These are phyloP conservation scores for Backusella mclennaniae DNA, from an alignment of 192 early-diverging fungal genomes.

Conservation along the genomic window DNA sequence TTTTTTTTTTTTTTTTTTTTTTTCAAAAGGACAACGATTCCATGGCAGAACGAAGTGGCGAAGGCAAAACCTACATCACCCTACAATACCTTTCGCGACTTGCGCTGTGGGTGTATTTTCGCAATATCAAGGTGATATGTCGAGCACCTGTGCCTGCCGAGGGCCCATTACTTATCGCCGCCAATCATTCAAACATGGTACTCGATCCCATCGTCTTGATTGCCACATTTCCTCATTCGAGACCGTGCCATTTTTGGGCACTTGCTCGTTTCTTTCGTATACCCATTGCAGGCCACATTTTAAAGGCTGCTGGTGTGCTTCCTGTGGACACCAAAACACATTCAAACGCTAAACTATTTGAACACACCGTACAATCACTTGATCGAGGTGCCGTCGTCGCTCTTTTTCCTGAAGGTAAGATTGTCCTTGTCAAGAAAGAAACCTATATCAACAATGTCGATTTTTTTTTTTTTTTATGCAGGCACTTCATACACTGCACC, in stretches of 20 bases:
- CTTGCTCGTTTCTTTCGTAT: slow-evolving; percentile 43
- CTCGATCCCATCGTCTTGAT: slow-evolving; percentile 47
- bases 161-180: slow-evolving; percentile 38
- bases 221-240: slow-evolving; percentile 44
- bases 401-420: slow-evolving; percentile 48
- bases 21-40: neutral
- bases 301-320: slow-evolving; percentile 39
- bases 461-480: slow-evolving; percentile 19
- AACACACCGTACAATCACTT: slow-evolving; percentile 40
- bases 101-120: slow-evolving; percentile 37
- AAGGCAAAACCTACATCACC: slow-evolving; percentile 29
- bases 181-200: slow-evolving; percentile 48
- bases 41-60: slow-evolving; percentile 16
- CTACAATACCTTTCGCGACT: slow-evolving; percentile 24
- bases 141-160: slow-evolving; percentile 31
- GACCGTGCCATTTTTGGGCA: slow-evolving; percentile 53
- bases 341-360: slow-evolving; percentile 44
- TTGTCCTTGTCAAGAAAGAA: too few species aligned
- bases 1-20: neutral
- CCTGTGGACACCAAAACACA: slow-evolving; percentile 49
- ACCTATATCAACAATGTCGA: too few species aligned
- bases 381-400: slow-evolving; percentile 41
- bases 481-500: slow-evolving; percentile 47
- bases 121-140: slow-evolving; percentile 32
- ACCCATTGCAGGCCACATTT: slow-evolving; percentile 29